Base-by-base conservation (phyloP, 2,329 filamentous ascomycete genomes). In the Diaporthe nobilis region DNA sequence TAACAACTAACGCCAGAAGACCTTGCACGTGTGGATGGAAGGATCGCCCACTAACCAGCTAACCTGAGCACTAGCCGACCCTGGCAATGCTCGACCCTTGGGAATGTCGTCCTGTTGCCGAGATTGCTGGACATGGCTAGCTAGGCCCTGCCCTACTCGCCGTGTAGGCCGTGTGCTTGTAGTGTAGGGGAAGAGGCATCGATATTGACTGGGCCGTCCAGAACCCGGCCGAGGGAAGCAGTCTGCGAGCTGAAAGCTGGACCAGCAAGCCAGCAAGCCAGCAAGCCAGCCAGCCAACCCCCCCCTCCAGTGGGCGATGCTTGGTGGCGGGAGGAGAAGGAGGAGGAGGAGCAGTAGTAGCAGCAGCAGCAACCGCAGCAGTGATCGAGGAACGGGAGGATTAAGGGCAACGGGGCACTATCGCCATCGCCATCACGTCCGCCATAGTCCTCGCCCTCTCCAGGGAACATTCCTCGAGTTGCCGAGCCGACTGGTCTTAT, bases 31-130 rank as follows among this genome's bases (percentile, higher is more conserved):
- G 49, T 70, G 65, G 49, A 17, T 42, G 65, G 49, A 55, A 70
- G 65, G 65, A 70, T 70, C 34, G 49, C 65, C 65, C 65, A 37
- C 65, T 55, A 70, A 70, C 34, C 49, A 70, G 49, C 65, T 70
- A 70, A 55, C 65, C 65, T 70, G 65, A 70, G 34, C 65, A 70
- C 65, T 70, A 70, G 65, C 65, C 65, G 44, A 51, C 44, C 63
- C 63, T 25, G 63, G 63, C 44, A 53, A 51, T 68, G 63, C 44
- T 51, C 44, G 44, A 67, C 61, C 44, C 22, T 42, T 55, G 31
- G 65, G 49, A 55, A 70, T 55, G 65, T 51, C 15, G 65, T 70
- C 65, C 6, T 55, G 65, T 55, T 55, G 65, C 65, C 34, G 65
- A 68, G 65, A 53, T 39, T 68, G 47, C 65, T 68, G 65, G 65